Base-by-base conservation (phyloP, 2,329 filamentous ascomycete genomes). In the Ceratocystis cubensis region DNA sequence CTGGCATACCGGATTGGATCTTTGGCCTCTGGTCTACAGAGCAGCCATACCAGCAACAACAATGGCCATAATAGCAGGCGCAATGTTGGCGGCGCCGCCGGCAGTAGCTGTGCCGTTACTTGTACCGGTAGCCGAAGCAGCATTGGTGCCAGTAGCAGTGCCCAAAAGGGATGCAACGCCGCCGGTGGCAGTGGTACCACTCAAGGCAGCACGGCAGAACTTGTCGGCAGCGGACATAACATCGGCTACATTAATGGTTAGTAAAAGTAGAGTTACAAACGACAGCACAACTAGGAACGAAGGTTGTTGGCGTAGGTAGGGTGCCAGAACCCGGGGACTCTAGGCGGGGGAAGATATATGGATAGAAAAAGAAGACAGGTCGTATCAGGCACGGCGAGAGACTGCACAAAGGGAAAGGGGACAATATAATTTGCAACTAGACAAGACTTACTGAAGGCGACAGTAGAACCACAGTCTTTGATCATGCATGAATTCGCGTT, bases 401-500 rank as follows among this genome's bases (percentile, higher is more conserved):
- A 13, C 37, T 41, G 37, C 10, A 41, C 37, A 41, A 41, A 15
- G 10, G 10, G 37, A 41, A 41, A 41, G 10, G 37, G 37, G 10
- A 15, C 37, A 41, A 37, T 10, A 37, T 37, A 37, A 37, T 10
- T 37, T 37, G 8, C 37, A 53, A 2, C 6, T 30, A 25, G 46
- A 28, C 30, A 61, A 20, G 41, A 76, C 76, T 62, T 75, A 78
- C 76, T 72, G 64, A 78, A 33, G 71, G 76, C 75, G 67, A 72
- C 71, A 44, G 76, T 74, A 53, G 72, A 53, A 68, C 76, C 75
- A 69, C 77, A 78, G 65, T 72, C 69, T 2, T 69, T 59, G 66
- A 78, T 68, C 66, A 78, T 74, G 68, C 76, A 78, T 66, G 56
- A 13, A 61, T 74, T 76, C 69, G 75, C 75, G 44, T 65, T 69